A percentile compares a stretch with the other conserved stretches of the same genome.
phyloP scores from a whole-genome alignment of 176 grass and related monocot genomes.

The sorghum (Sorghum bicolor) region DNA sequence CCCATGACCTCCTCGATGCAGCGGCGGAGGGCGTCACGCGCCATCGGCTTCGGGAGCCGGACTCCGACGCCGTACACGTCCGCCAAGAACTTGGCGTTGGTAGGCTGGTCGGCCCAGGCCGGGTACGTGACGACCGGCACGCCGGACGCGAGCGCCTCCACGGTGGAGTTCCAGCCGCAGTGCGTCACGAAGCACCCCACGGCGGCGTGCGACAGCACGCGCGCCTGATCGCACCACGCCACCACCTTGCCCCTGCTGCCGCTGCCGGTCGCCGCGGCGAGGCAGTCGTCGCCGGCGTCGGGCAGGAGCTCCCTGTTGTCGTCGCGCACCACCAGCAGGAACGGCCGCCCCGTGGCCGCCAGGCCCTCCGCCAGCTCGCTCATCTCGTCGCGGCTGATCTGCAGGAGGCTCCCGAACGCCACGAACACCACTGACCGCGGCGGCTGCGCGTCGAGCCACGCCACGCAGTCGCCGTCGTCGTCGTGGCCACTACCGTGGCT shows the following conservation, averaged over 20 bases:
- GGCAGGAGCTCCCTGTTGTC: constrained; percentile 25
- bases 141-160: constrained; percentile 38
- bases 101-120: constrained; percentile 35
- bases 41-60: constrained; percentile 18
- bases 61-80: constrained; percentile 42
- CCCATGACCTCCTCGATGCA: constrained; percentile 42
- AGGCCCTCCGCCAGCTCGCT: constrained; percentile 33
- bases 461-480: neutral
- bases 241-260: constrained; percentile 24
- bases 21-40: neutral
- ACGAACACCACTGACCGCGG: constrained; percentile 39
- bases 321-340: constrained; percentile 54
- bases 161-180: constrained; percentile 63
- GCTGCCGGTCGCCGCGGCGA: neutral
- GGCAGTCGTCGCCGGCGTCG: neutral
- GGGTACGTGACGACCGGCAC: constrained; percentile 48
- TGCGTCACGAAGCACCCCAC: constrained; percentile 82
- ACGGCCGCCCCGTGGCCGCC: constrained; percentile 14
- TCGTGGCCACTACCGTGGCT: neutral
- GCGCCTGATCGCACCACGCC: constrained; percentile 42
- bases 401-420: constrained; percentile 51
- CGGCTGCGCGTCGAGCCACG: constrained; percentile 41
- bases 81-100: constrained; percentile 32
- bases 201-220: constrained; percentile 36
- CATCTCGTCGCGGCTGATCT: constrained; percentile 23